Conservation (phyloP, 208 protist species). For the Herpetomonas tarakana region DNA sequence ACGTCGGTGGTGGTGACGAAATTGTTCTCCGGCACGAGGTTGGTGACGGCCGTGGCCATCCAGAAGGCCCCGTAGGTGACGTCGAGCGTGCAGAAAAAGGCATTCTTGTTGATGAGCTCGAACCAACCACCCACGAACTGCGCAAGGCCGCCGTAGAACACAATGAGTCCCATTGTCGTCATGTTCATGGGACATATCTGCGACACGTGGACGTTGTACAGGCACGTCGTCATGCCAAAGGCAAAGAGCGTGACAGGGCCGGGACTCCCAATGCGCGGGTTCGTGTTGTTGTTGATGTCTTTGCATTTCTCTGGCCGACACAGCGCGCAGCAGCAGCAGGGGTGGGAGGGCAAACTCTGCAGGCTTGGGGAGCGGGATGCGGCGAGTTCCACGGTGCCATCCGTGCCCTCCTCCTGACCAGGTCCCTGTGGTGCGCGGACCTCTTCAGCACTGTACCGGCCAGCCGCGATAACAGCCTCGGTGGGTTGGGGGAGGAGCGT, state of each 20-base stretch:
- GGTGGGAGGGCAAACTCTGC: background rate
- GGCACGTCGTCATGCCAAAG: slow-evolving; percentile 36
- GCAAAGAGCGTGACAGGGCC: slow-evolving; percentile 25
- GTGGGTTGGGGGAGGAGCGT: background rate
- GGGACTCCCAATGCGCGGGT: slow-evolving; percentile 19
- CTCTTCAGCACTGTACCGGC: no score
- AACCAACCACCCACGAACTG: slow-evolving; percentile 35
- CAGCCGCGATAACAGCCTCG: background rate
- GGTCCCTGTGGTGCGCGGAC: no score
- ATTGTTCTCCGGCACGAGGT: slow-evolving; percentile 7
- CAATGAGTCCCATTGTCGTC: slow-evolving; percentile 13
- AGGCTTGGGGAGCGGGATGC: background rate
- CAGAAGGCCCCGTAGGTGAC: slow-evolving; percentile 31
- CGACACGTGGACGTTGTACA: slow-evolving; percentile 29
- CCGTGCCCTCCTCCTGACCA: background rate
- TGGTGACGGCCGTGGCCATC: slow-evolving; percentile 17
- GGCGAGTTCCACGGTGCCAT: background rate
- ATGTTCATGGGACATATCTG: slow-evolving; percentile 16
- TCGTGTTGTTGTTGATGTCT: slow-evolving; percentile 10
- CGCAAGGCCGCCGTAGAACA: slow-evolving; percentile 27
- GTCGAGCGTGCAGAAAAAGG: slow-evolving; percentile 19
- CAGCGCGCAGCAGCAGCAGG: background rate
- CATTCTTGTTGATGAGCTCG: slow-evolving; percentile 29
- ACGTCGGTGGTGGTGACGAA: background rate
- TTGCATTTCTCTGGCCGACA: slow-evolving; percentile 4